Conservation (phyloP, 306 rosid genomes). For the Malus sieversii region DNA sequence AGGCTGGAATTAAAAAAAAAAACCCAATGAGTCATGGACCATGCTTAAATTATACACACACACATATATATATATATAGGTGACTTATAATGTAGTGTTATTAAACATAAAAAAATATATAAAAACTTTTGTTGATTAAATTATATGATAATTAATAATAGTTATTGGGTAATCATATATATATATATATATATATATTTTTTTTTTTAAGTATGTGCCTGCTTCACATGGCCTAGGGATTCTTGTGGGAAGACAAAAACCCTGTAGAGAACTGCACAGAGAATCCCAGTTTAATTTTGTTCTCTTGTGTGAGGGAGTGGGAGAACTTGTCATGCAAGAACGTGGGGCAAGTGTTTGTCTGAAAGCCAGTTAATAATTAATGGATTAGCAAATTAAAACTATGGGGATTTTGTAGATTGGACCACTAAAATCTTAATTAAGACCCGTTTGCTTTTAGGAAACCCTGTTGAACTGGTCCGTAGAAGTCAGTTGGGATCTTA, state of each 20-base stretch:
- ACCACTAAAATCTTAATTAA: slow-evolving; percentile 20
- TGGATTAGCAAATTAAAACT: slow-evolving; percentile 5
- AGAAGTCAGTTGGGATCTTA: not conserved
- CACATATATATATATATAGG: too few relatives aligned
- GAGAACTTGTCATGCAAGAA: slow-evolving; percentile 43
- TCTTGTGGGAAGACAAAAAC: slow-evolving; percentile 40
- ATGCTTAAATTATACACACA: not conserved
- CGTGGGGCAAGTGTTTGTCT: slow-evolving; percentile 63
- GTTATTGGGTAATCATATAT: slow-evolving; percentile 1
- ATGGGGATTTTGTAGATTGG: slow-evolving; percentile 6
- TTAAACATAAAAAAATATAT: not conserved
- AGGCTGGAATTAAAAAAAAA: slow-evolving; percentile 3
- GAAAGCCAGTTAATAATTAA: slow-evolving; percentile 20
- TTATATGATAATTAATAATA: not conserved
- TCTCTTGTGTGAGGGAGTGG: slow-evolving; percentile 23
- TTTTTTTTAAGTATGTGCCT: slow-evolving; percentile 1
- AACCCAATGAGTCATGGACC: slow-evolving; percentile 14
- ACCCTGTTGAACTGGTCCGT: not conserved
- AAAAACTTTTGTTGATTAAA: too few relatives aligned
- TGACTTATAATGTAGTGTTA: not conserved
- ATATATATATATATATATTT: not conserved
- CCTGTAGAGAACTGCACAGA: slow-evolving; percentile 32
- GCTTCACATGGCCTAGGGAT: slow-evolving; percentile 57
- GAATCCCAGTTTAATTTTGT: slow-evolving; percentile 81
- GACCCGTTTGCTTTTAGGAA: not conserved